Base-by-base conservation (phyloP, 306 rosid genomes). In the Malus sylvestris region DNA sequence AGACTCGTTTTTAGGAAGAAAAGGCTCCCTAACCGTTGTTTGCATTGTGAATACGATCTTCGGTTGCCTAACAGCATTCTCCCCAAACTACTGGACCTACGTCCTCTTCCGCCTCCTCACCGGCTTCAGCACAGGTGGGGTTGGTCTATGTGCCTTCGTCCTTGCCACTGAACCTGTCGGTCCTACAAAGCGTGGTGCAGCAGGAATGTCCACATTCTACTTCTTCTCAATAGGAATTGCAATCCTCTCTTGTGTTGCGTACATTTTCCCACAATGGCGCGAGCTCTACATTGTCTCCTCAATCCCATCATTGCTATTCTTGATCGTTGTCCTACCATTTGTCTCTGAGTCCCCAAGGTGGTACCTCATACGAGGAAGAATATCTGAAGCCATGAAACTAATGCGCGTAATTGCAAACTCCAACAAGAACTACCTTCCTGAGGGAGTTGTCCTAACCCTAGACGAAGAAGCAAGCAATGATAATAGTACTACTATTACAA, bases 181-280 rank as follows among this genome's bases (percentile, higher is more conserved):
- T 15, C 96, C 96, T 5, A 30, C 82, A 1, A 94, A 79, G 65
- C 98, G 98, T 0, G 97, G 95, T 9, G 1, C 29, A 0, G 93
- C 87, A 0, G 98, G 98, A 16, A 94, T 94, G 97, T 94, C 96
- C 79, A 90, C 96, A 32, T 94, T 92, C 84, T 92, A 90, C 93
- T 92, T 94, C 89, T 94, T 94, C 89, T 94, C 98, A 10, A 44
- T 81, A 0, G 98, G 98, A 49, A 90, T 94, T 4, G 97, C 92
- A 10, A 1, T 87, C 19, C 93, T 94, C 76, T 78, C 98, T 0
- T 87, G 74, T 59, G 83, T 88, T 0, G 96, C 98, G 18, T 94
- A 85, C 81, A 8, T 67, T 69, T 92, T 91, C 74, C 87, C 46
- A 23, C 66, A 87, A 65, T 91, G 98, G 98, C 96, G 97, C 4